Percentiles rank a stretch among this genome's conserved stretches.
Conservation (phyloP, 106 monocot species). For the Platanthera zijinensis region DNA sequence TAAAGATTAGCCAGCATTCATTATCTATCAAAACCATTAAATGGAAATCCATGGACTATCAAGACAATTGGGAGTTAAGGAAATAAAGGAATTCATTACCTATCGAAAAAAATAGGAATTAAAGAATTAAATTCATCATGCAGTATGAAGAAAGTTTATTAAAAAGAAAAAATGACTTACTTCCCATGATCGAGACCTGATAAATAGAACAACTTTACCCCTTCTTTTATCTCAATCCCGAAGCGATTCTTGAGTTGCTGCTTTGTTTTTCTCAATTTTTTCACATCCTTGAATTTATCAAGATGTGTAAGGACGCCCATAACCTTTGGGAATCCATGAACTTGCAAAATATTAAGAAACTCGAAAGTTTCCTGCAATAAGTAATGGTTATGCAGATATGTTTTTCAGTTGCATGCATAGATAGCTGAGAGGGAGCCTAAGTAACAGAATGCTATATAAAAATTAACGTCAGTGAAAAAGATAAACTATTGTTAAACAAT, state of each 20-base stretch:
- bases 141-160: not conserved
- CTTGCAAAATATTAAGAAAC: constrained; percentile 92
- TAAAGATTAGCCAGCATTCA: not conserved
- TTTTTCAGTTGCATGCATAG: not conserved
- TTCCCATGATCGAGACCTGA: constrained; percentile 91
- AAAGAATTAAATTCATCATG: not conserved
- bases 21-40: not conserved
- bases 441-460: not conserved
- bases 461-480: constrained; percentile 8
- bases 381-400: not conserved
- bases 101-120: not conserved
- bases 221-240: constrained; percentile 82
- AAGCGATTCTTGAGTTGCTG: constrained; percentile 94
- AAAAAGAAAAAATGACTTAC: constrained; percentile 36
- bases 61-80: no score
- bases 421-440: not conserved
- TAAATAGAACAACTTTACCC: constrained; percentile 89
- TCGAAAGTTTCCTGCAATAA: constrained; percentile 95
- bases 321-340: constrained; percentile 88
- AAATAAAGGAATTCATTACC: not conserved
- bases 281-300: constrained; percentile 94
- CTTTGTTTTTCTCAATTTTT: constrained; percentile 93
- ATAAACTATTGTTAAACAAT: not conserved
- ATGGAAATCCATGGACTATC: not conserved
- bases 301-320: constrained; percentile 99